Base-by-base conservation (phyloP, 768 basidiomycete genomes). In the Hysterangium stoloniferum region DNA sequence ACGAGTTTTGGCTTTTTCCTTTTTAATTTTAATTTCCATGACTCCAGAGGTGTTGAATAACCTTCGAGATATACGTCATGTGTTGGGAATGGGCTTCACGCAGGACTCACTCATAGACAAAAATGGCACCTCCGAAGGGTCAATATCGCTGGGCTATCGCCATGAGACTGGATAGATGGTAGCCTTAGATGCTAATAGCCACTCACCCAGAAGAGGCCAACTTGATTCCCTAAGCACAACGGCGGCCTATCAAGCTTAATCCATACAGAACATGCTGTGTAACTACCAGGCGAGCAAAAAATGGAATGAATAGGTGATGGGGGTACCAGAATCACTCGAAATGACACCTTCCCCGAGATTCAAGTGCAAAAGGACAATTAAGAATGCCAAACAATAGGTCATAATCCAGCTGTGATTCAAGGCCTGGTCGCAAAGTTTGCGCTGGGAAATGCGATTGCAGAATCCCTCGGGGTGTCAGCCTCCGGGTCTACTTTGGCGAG, bases 211-310 rank as follows among this genome's bases (percentile, higher is more conserved):
- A 97, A 97, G 54, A 95, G 89, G 57, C 92, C 94, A 56, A 93
- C 82, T 29, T 70, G 77, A 61, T 84, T 86, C 66, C 64, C 84
- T 3, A 86, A 88, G 68, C 94, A 97, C 67, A 74, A 93, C 0
- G 90, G 90, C 1, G 86, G 76, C 49, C 86, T 74, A 66, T 96
- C 91, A 20, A 92, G 91, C 67, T 87, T 69, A 69, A 94, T 90
- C n/a, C 87, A 93, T 91, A 69, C 91, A 92, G 78, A 90, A 93
- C 86, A 94, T 86, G 47, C 92, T 92, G 62, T 94, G 92, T 27
- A 94, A 71, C 64, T 97, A 93, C 94, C 94, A 96, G 62, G n/a
- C 74, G 71, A 64, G 90, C 76, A 74, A 97, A 95, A 78, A 95
- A 94, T 51, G 88, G 62, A 60, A 95, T 78, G 72, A 93, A 95